Evolutionary conservation across 1,284 basidiomycete species (phyloP), one percentile per base, ranked within the genome.

Genomic region (Malassezia pachydermatis): DNA sequence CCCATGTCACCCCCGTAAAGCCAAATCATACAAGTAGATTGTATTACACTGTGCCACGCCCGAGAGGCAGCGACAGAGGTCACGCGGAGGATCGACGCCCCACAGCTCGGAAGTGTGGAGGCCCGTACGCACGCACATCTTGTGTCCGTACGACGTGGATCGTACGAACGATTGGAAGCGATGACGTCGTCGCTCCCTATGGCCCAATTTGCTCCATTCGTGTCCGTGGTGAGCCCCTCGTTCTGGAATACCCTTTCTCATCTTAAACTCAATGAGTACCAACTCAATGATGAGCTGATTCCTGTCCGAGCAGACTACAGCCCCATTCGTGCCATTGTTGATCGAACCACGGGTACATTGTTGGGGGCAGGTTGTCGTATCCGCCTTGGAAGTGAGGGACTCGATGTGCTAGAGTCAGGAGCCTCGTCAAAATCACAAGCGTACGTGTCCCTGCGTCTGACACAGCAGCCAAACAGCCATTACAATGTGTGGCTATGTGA

Each of bases 221-320:
- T 82, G 6, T 89, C 89, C 1, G 78, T 85, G 43, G 84, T 94
- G 3, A 82, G 88, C 55, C 88, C 92, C 1, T 78, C 82, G 2
- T 90, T 96, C 73, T 98, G 92, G 92, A 84, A 94, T 57, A 80
- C 84, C 43, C 81, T 98, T 33, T 84, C 88, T 0, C 75, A 80
- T 22, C 75, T 89, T 73, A 98, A 98, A 77, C 83, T 98, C 59
- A 86, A 96, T 72, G 81, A 86, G 24, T 80, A 92, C 38, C 82
- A 82, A 55, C 80, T 98, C 16, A 83, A 83, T 14, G 85, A 95
- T 60, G 79, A 81, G 2, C 75, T 80, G 0, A 65, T 88, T 3
- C 73, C 80, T 0, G 74, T 94, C 33, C 65, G 72, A 3, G 90
- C 79, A 3, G 78, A 79, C 5, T 88, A 94, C 62, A 73, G 81